phyloP scores from a whole-genome alignment of 2,329 filamentous ascomycete species.

The Talaromyces sp. region DNA sequence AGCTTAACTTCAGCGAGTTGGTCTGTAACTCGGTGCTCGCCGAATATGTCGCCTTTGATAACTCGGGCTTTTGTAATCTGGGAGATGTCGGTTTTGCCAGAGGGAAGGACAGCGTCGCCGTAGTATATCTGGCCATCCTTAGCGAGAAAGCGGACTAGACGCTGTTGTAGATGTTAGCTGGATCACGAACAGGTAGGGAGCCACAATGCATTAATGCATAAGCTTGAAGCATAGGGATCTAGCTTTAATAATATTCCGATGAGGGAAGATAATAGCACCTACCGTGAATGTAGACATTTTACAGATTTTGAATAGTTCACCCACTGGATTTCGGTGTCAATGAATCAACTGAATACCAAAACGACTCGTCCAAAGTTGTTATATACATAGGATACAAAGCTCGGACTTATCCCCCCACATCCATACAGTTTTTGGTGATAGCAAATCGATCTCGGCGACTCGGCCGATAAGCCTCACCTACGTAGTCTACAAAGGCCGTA shows the following conservation, averaged over 20 bases:
- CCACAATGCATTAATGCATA: background rate
- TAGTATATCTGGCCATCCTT: slow-evolving; percentile 68
- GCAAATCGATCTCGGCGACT: background rate
- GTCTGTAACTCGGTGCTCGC: slow-evolving; percentile 61
- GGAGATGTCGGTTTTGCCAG: slow-evolving; percentile 58
- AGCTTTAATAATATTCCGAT: background rate
- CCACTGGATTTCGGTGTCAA: background rate
- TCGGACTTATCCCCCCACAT: background rate
- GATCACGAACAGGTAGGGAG: background rate
- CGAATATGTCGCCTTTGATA: slow-evolving; percentile 65
- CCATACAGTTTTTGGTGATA: background rate
- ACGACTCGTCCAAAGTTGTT: background rate
- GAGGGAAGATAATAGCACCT: background rate
- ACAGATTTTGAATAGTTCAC: background rate
- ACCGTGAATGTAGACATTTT: slow-evolving; percentile 17
- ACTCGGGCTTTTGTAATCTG: slow-evolving; percentile 60
- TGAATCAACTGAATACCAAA: background rate
- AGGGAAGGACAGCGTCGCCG: slow-evolving; percentile 68
- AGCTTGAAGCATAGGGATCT: background rate
- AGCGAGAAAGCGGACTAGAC: slow-evolving; percentile 70
- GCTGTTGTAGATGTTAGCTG: slow-evolving; percentile 45
- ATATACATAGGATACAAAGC: background rate
- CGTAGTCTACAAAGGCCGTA: background rate
- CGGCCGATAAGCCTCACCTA: slow-evolving; percentile 7
- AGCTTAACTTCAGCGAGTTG: slow-evolving; percentile 51